Base-by-base conservation (phyloP, 1,139 yeast species). In the Debaryomyces subglobosus region DNA sequence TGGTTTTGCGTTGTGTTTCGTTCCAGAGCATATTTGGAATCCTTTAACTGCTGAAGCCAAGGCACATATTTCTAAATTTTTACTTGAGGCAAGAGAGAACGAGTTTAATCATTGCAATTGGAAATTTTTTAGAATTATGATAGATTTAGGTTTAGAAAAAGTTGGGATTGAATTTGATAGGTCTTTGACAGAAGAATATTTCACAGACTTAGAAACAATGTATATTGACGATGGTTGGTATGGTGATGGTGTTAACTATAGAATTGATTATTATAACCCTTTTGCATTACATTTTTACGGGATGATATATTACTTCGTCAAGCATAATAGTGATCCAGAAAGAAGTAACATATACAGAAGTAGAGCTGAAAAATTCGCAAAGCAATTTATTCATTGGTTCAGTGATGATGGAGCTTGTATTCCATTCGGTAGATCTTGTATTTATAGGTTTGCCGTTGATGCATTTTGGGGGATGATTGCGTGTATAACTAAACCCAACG, bases 261-360 rank as follows among this genome's bases (percentile, higher is more conserved):
- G 60, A 41, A 60, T 64, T 34, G 69, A 65, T 45, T 59, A 64
- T 49, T 65, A 65, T 47, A 62, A 62, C 47, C 58, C 65, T 9
- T 65, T 61, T 59, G 69, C 69, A 9, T 54, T 65, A 38, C 69
- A 65, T 44, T 60, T 53, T 38, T 65, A 63, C 49, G 61, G 64
- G 6, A 51, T 65, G 29, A 49, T 65, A 13, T 63, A 61, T 48
- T 45, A 51, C 37, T 40, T 45, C n/a, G 25, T 43, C 12, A 49
- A 35, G 27, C 39, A 40, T 27, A 52, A 57, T 5, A 44, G 48
- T 25, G 64, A 61, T 25, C 48, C 53, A 6, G 47, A 49, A 23
- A 47, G 61, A 38, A 45, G 56, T 21, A 36, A 50, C 20, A 45
- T 45, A 10, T 60, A 52, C 41, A 29, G 49, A n/a, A 53, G 52